Conservation (phyloP, 1,284 basidiomycete species). For the Flammula alnicola region DNA sequence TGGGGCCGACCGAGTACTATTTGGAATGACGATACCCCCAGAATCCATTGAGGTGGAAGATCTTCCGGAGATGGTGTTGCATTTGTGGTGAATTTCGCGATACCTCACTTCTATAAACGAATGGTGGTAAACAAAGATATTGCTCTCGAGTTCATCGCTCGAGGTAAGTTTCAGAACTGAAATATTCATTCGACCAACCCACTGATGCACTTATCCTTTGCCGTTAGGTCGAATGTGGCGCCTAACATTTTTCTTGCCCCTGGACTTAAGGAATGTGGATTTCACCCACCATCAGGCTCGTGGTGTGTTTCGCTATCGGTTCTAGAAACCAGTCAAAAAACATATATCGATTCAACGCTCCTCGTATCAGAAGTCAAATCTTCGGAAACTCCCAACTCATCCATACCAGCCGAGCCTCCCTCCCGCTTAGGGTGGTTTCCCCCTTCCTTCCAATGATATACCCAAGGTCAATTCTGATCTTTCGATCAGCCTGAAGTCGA, state of each 20-base stretch:
- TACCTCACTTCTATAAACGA: slow-evolving; percentile 68
- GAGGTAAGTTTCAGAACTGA: slow-evolving; percentile 51
- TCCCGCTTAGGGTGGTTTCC: not conserved
- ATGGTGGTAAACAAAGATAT: slow-evolving; percentile 66
- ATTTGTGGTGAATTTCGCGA: slow-evolving; percentile 56
- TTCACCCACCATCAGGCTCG: slow-evolving; percentile 42
- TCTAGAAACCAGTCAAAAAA: slow-evolving; percentile 61
- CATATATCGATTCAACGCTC: slow-evolving; percentile 63
- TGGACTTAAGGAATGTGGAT: slow-evolving; percentile 16
- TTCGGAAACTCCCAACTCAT: not conserved
- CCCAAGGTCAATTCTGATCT: slow-evolving; percentile 27
- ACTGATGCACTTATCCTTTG: slow-evolving; percentile 5
- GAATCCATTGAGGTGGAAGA: slow-evolving; percentile 60
- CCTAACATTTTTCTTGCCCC: slow-evolving; percentile 52
- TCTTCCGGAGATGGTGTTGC: slow-evolving; percentile 51
- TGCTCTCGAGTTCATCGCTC: slow-evolving; percentile 66
- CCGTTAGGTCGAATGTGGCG: slow-evolving; percentile 66
- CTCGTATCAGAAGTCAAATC: not conserved
- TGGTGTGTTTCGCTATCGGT: slow-evolving; percentile 63
- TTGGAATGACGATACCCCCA: slow-evolving; percentile 51
- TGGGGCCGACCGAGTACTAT: slow-evolving; percentile 62
- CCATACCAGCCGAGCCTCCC: not conserved
- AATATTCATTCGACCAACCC: not conserved
- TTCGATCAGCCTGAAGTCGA: slow-evolving; percentile 46
- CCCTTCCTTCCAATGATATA: not conserved